Evolutionary conservation across 2,329 filamentous ascomycete genomes (phyloP), one percentile per base, ranked within the genome.

Genomic region (Talaromyces sp.): DNA sequence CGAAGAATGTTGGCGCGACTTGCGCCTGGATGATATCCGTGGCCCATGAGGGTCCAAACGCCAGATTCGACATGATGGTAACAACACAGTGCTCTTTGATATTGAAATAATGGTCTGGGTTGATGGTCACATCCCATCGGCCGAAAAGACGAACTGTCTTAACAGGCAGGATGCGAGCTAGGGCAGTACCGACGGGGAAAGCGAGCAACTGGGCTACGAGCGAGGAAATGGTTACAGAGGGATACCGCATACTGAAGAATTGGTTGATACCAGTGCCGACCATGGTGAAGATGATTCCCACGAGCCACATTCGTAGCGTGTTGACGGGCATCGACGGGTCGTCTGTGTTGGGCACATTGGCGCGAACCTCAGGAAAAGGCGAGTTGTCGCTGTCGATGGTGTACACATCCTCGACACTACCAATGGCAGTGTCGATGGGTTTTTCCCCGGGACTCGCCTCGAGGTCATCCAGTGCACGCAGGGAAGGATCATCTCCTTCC

Each of bases 31-130:
- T 77, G 19, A 81, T 75, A 60, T 78, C 79, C 33, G 78, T 81
- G 0, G 79, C 75, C 69, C 69, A 71, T 31, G 69, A 71, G 31
- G 68, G 79, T 5, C 79, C 80, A 67, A 82, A 82, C 13, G 77
- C 78, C 16, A 82, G 76, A 63, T 83, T 83, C 49, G 75, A 77
- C 80, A 83, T 82, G 61, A 83, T 81, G 43, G 80, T 80, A 41
- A 82, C 75, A 14, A 82, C 67, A 0, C 79, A 76, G 63, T 83
- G 81, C 58, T 83, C 81, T 66, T 82, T 82, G 70, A 81, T 78
- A 67, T 82, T 82, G 70, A 82, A 82, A 60, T 74, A 70, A 45
- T 73, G 73, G 63, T 81, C 79, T 0, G 79, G 80, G 65, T 82
- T 82, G 37, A 80, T 68, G 4, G 62, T 66, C 10, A 72, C 67